phyloP scores from a whole-genome alignment of 345 rosid genomes.

The Isatis tinctoria region DNA sequence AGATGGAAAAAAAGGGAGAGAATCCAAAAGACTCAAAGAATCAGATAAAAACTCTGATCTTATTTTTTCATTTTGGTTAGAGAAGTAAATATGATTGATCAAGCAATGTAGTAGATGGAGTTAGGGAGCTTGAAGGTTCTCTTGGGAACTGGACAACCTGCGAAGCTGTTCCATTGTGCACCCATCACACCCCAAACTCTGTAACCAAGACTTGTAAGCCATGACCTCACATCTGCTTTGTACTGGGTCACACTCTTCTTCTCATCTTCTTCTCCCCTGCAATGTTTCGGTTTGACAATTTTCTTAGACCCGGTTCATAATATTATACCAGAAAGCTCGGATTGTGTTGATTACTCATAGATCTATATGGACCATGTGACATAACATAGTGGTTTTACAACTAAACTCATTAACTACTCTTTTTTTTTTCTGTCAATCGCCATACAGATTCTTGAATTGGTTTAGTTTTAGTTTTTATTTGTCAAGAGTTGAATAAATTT shows the following conservation, averaged over 20 bases:
- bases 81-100: constrained; percentile 6
- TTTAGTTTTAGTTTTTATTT: background rate
- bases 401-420: no score
- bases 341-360: background rate
- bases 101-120: constrained; percentile 61
- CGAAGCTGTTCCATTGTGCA: constrained; percentile 75
- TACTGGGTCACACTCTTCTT: constrained; percentile 50
- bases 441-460: no score
- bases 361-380: background rate
- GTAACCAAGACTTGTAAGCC: constrained; percentile 53
- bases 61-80: constrained; percentile 11
- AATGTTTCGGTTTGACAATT: background rate
- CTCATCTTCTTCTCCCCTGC: constrained; percentile 59
- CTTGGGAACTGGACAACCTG: constrained; percentile 60
- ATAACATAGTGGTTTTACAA: background rate
- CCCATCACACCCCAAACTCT: constrained; percentile 77
- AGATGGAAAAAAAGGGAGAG: background rate
- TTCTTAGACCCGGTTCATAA: background rate
- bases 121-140: constrained; percentile 91
- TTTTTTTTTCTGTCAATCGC: no score
- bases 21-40: constrained; percentile 17
- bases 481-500: background rate
- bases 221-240: constrained; percentile 53
- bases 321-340: constrained; percentile 1
- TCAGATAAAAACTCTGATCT: constrained; percentile 16